Conservation (phyloP, 23 red algal genomes). For the Pyropia haitanensis region DNA sequence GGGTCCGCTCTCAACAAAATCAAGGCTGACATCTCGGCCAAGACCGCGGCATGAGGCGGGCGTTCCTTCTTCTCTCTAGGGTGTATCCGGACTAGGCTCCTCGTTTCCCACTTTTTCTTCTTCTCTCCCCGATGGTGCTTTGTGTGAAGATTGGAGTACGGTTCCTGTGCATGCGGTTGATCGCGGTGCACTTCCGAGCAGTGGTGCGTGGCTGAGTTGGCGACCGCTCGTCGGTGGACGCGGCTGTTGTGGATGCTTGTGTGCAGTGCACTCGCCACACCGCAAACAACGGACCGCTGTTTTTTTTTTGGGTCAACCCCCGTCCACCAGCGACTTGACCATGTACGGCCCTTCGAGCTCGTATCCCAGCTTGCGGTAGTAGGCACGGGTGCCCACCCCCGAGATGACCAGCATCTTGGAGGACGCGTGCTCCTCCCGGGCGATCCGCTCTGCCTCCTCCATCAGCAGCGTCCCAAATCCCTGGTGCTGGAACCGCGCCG, state of each 20-base stretch:
- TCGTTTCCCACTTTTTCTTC: background rate
- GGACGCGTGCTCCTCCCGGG: slow-evolving; percentile 69
- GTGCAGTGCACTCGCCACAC: no score
- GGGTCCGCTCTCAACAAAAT: slow-evolving; percentile 95
- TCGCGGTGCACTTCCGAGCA: no score
- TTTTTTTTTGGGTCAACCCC: no score
- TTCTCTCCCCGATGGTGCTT: background rate
- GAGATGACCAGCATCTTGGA: slow-evolving; percentile 85
- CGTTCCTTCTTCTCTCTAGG: background rate
- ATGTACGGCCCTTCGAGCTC: slow-evolving; percentile 96
- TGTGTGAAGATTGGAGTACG: no score
- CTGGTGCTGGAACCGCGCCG: slow-evolving; percentile 91
- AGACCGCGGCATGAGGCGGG: background rate
- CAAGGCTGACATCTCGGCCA: slow-evolving; percentile 9
- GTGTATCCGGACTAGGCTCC: background rate
- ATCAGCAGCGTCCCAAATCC: slow-evolving; percentile 93
- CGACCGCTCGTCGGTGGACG: no score
- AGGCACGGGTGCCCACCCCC: slow-evolving; percentile 95
- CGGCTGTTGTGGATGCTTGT: no score
- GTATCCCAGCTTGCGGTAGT: slow-evolving; percentile 98
- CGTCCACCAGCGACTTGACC: slow-evolving; percentile 56
- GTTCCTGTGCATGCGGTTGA: no score
- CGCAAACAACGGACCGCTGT: no score
- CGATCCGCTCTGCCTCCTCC: slow-evolving; percentile 98
- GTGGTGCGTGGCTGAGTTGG: no score